These are phyloP conservation scores for Adenanthera pavonina DNA, from an alignment of 306 rosid species.

Conservation along the genomic window DNA sequence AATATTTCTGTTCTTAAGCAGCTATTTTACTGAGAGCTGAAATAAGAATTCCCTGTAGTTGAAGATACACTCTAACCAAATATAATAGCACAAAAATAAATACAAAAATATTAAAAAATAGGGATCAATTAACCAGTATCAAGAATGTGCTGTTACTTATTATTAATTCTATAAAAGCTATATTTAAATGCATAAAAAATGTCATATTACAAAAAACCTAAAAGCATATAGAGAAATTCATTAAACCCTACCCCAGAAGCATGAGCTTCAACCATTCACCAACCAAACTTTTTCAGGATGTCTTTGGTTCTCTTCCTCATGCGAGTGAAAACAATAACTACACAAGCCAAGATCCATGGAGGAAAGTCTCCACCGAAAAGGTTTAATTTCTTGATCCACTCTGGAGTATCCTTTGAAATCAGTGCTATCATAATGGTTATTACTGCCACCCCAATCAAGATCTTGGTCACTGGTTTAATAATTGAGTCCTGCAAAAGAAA, in stretches of 20 bases:
- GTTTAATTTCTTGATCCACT: conserved; percentile 69
- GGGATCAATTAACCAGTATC: neutral
- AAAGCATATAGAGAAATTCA: conserved; percentile 3
- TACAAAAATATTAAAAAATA: neutral
- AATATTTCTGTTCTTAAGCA: neutral
- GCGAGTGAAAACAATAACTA: conserved; percentile 84
- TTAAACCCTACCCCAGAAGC: conserved; percentile 36
- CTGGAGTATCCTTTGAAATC: conserved; percentile 61
- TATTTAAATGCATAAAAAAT: conserved; percentile 6
- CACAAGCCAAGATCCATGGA: conserved; percentile 90
- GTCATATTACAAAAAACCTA: conserved; percentile 30
- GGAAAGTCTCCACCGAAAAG: conserved; percentile 67
- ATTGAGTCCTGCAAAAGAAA: conserved; percentile 70
- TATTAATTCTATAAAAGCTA: conserved; percentile 33
- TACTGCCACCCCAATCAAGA: conserved; percentile 69
- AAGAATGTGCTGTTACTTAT: conserved; percentile 13
- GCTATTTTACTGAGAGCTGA: neutral
- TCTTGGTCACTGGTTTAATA: conserved; percentile 77
- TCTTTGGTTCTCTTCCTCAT: conserved; percentile 81
- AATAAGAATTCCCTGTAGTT: neutral
- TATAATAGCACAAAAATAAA: neutral
- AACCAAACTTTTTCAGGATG: conserved; percentile 64
- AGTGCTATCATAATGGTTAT: conserved; percentile 67
- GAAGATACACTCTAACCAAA: neutral
- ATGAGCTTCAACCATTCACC: conserved; percentile 47